Base-by-base conservation (phyloP, 345 rosid species). In the Cardiospermum halicacabum region DNA sequence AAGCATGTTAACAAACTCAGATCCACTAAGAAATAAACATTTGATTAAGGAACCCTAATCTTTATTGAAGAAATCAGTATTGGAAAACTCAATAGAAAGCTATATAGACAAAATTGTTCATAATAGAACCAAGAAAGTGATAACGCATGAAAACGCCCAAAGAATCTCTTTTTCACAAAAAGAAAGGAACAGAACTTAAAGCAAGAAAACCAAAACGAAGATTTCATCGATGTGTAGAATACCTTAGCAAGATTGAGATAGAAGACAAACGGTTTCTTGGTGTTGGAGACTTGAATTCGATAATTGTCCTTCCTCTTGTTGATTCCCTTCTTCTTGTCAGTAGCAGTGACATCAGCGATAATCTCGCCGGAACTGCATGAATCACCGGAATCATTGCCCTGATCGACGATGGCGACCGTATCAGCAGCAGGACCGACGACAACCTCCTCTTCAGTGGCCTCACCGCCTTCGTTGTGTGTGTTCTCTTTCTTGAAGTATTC, bases 231-330 rank as follows among this genome's bases (percentile, higher is more conserved):
- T 47, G 18, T 47, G 18, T 34, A 16, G 25, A 10, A 24, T 68
- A 74, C 81, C 68, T 73, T 77, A 42, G 81, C 78, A 56, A 74
- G 75, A 70, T 63, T 70, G 53, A 73, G 81, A 48, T 77, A 77
- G 68, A 73, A 77, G 62, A 70, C 16, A 65, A 77, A 73, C 65
- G 78, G 78, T 53, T 70, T 73, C 75, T 77, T 73, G 65, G 58
- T 70, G 56, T 67, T 74, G 50, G 81, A 77, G 40, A 77, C 73
- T 15, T 63, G 72, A 53, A 77, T 69, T 49, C 47, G 61, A 18
- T 72, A 45, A 24, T 60, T 48, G 56, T 30, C 28, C 45, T 39
- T 64, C 48, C 51, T 51, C 67, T 34, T 63, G 10, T 10, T 25
- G 18, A 11, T 54, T 22, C 11, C 59, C 57, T 68, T 72, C 56